Base-by-base conservation (phyloP, 164 flowering plant species). In the Amborella trichopoda region DNA sequence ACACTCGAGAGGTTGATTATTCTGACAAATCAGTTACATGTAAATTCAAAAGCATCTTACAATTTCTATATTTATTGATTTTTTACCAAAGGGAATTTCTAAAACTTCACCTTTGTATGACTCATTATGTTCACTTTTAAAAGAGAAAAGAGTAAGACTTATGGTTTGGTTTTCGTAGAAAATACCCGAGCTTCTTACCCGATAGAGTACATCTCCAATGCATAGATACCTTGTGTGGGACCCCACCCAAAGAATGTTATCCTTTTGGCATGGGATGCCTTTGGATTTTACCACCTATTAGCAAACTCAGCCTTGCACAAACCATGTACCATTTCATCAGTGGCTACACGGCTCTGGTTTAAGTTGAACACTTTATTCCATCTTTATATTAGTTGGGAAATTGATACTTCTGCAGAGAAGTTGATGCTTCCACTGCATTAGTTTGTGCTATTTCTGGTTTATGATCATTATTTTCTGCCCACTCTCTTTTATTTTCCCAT, bases 261-360 rank as follows among this genome's bases (percentile, higher is more conserved):
- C 20, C 91, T 93, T 53, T 66, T 93, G 43, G 91, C 99, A 2
- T 93, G 99, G 56, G 99, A 93, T 68, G 99, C 96, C 16, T 93
- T 93, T 56, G 96, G 99, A 96, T 93, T 55, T 89, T 93, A 47
- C 99, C 99, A 20, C 99, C 99, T 6, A 95, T 93, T 62, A 88
- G 96, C 86, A 93, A 81, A 74, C 77, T 93, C 55, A 88, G 26
- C 74, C 60, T 85, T 53, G 81, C 96, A 2, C 99, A 93, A 64
- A 93, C 99, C 51, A 93, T 93, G 99, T 93, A 93, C 67, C 99
- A 93, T 49, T 93, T 93, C 84, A 93, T 93, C 65, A 93, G 99
- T 38, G 99, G 99, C 65, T 93, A 93, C 74, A 93, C 99, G 26
- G 99, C 99, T 55, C 60, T 93, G 90, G 99, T 90, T 77, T 1